These are phyloP conservation scores for Protomyces pachydermus DNA, from an alignment of 1,139 yeast genomes.

Conservation along the genomic window DNA sequence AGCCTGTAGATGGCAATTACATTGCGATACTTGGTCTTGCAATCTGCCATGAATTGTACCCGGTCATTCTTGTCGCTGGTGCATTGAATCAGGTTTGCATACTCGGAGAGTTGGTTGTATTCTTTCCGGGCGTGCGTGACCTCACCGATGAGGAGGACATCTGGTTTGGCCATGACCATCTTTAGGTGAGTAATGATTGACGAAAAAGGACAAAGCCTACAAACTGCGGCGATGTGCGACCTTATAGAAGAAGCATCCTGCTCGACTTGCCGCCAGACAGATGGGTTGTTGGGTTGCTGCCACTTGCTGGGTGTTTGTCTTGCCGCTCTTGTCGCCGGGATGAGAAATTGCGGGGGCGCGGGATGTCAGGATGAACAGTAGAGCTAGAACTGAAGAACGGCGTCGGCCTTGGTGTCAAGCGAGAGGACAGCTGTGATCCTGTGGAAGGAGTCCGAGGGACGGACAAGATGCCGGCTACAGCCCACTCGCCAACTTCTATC, in stretches of 20 bases:
- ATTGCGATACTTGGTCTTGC: conserved; percentile 38
- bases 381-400: no score
- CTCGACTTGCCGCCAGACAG: not conserved
- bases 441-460: no score
- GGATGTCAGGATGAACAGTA: no score
- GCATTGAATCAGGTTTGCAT: conserved; percentile 30
- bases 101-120: conserved; percentile 33
- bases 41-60: conserved; percentile 38
- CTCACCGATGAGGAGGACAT: conserved; percentile 33
- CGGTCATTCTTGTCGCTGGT: conserved; percentile 30
- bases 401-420: no score
- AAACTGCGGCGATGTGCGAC: no score
- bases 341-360: not conserved
- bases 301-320: not conserved
- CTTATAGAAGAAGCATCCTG: not conserved
- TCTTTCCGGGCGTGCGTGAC: conserved; percentile 34
- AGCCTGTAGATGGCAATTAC: conserved; percentile 38
- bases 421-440: no score
- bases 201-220: not conserved
- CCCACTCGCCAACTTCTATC: no score
- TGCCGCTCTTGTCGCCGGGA: not conserved
- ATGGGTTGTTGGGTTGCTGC: not conserved
- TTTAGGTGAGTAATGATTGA: not conserved
- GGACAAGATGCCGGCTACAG: no score
- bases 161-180: conserved; percentile 30